Base-by-base conservation (phyloP, 2,329 filamentous ascomycete species). In the Lithohypha guttulata region DNA sequence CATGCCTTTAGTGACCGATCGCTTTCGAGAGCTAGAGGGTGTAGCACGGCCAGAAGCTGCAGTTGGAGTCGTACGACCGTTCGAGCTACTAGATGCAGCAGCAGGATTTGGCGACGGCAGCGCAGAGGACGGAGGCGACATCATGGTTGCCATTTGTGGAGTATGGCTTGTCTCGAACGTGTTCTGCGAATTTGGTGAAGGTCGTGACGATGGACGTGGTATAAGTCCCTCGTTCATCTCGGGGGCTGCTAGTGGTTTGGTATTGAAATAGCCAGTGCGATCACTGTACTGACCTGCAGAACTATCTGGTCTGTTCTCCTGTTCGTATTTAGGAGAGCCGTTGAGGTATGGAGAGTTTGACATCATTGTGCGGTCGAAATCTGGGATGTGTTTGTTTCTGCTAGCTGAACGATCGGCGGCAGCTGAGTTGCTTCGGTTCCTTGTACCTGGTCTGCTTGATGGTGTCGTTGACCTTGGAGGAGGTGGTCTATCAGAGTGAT, bases 1-100 rank as follows among this genome's bases (percentile, higher is more conserved):
- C 42, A 72, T 69, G 9, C 64, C 61, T 56, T 80, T 80, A 45
- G 70, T 69, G 33, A 79, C 64, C 0, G 68, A 64, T 50, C 70
- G 70, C 60, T 77, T 79, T 25, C 72, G 66, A 51, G 48, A 25
- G n/a, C 42, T 38, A 11, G 40, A 23, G 13, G 42, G 37, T 21
- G 48, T 47, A n/a, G 41, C 36, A n/a, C 48, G 47, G 21, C 42
- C 44, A 21, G 19, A n/a, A 5, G 18, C 14, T 6, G 44, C 22
- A 46, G 42, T 53, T 8, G 60, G 46, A 11, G 57, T 53, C 14
- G 59, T 55, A 4, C 64, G 64, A 4, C 63, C 65, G 13, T 63
- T 61, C 59, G 69, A 63, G n/a, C n/a, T n/a, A n/a, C n/a, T n/a
- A n/a, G n/a, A n/a, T n/a, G n/a, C n/a, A 42, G 65, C 70, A 22